These are phyloP conservation scores for Fusarium zealandicum DNA, from an alignment of 2,329 filamentous ascomycete species.

Conservation along the genomic window DNA sequence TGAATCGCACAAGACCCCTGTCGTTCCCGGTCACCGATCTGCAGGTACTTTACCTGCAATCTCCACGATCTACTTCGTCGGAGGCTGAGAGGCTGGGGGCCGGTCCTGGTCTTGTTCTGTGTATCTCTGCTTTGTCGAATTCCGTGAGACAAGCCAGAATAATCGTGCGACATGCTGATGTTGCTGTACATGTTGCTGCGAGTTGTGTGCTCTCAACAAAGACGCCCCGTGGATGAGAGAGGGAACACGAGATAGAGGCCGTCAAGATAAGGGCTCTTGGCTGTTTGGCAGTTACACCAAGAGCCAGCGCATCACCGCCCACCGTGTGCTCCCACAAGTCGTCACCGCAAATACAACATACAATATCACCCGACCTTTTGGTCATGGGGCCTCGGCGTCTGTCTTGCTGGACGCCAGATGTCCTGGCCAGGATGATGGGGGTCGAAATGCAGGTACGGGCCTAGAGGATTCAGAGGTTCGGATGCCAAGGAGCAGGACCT, in stretches of 20 bases:
- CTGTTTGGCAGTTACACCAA: constrained; percentile 8
- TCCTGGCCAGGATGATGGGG: not conserved
- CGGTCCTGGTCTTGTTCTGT: constrained; percentile 14
- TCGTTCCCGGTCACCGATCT: constrained; percentile 28
- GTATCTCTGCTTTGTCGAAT: constrained; percentile 7
- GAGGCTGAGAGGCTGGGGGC: constrained; percentile 8
- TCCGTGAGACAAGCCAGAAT: constrained; percentile 19
- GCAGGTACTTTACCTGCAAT: constrained; percentile 38
- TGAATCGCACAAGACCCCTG: constrained; percentile 10
- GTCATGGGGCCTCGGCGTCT: not conserved
- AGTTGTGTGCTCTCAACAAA: constrained; percentile 10
- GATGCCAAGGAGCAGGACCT: not conserved
- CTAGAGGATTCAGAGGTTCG: not conserved
- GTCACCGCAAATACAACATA: constrained; percentile 3
- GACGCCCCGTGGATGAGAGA: not conserved
- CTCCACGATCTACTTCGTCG: constrained; percentile 33
- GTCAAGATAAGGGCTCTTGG: constrained; percentile 1
- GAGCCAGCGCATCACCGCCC: constrained; percentile 32
- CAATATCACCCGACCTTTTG: not conserved
- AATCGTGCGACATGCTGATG: constrained; percentile 8
- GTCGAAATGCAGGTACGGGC: constrained; percentile 25
- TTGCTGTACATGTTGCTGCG: not conserved
- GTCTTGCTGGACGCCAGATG: constrained; percentile 17
- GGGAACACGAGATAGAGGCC: constrained; percentile 7
- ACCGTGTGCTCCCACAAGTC: constrained; percentile 6